A percentile compares a stretch with the other conserved stretches of the same genome.
These are phyloP conservation scores for Tuber umbilicatum DNA, from an alignment of 495 filamentous ascomycete species.

Conservation along the genomic window DNA sequence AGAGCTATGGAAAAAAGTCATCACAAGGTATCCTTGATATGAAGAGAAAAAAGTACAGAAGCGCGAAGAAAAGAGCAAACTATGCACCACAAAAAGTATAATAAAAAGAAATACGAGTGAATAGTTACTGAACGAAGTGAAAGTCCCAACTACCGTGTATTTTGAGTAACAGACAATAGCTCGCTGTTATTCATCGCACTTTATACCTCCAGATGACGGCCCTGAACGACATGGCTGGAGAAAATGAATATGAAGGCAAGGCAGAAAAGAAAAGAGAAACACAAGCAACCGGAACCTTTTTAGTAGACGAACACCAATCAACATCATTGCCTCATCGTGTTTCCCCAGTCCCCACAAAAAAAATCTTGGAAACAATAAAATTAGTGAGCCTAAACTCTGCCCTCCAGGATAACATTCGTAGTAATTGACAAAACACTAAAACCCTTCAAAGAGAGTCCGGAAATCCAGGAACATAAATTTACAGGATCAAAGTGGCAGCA, in stretches of 20 bases:
- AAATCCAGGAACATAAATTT: constrained; percentile 26
- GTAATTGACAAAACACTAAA: constrained; percentile 41
- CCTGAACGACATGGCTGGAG: constrained; percentile 11
- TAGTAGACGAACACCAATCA: constrained; percentile 33
- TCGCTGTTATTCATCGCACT: constrained; percentile 20
- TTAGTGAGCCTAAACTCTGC: constrained; percentile 32
- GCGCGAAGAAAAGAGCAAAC: constrained; percentile 17
- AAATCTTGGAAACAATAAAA: constrained; percentile 20
- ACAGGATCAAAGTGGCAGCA: constrained; percentile 35
- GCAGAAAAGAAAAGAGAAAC: constrained; percentile 20
- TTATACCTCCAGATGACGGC: constrained; percentile 32
- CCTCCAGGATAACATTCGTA: constrained; percentile 26
- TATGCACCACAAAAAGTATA: constrained; percentile 25
- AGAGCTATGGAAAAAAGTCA: constrained; percentile 5
- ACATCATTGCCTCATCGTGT: constrained; percentile 40
- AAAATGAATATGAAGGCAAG: constrained; percentile 21
- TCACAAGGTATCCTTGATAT: constrained; percentile 28
- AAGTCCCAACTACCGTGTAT: constrained; percentile 37
- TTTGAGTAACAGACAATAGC: constrained; percentile 33
- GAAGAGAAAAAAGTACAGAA: constrained; percentile 13
- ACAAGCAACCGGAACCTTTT: constrained; percentile 28
- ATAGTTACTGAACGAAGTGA: constrained; percentile 25
- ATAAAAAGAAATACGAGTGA: constrained; percentile 4
- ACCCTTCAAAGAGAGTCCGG: constrained; percentile 29
- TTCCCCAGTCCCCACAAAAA: constrained; percentile 26